Percentiles rank a stretch among this genome's conserved stretches.
phyloP scores from a whole-genome alignment of 2,329 filamentous ascomycete genomes.

The Cercospora nicotianae region DNA sequence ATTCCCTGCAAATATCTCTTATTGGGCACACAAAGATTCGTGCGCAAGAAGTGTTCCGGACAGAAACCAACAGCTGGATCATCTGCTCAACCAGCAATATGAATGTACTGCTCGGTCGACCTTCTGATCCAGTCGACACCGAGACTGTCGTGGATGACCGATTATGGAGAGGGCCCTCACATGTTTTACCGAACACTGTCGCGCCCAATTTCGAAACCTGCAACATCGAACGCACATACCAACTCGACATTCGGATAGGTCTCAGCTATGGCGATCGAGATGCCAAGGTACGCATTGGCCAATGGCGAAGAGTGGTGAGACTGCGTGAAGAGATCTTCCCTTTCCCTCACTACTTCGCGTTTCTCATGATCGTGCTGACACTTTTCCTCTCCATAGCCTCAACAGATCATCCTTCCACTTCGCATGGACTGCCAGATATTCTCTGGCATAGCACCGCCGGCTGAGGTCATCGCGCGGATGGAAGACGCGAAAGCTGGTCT shows the following conservation, averaged over 20 bases:
- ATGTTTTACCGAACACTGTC: slow-evolving; percentile 77
- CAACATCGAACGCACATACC: slow-evolving; percentile 79
- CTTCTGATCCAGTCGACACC: slow-evolving; percentile 58
- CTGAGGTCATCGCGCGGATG: slow-evolving; percentile 70
- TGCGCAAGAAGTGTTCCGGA: slow-evolving; percentile 71
- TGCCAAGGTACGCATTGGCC: slow-evolving; percentile 46
- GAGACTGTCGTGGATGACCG: slow-evolving; percentile 53
- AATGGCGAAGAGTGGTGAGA: slow-evolving; percentile 29
- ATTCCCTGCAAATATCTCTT: slow-evolving; percentile 77
- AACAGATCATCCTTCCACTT: slow-evolving; percentile 75
- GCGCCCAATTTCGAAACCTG: slow-evolving; percentile 85
- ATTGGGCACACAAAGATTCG: slow-evolving; percentile 76
- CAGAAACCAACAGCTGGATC: slow-evolving; percentile 73
- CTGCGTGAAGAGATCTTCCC: neutral
- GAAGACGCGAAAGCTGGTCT: slow-evolving; percentile 34
- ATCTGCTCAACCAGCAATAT: slow-evolving; percentile 72
- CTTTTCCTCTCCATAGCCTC: slow-evolving; percentile 39
- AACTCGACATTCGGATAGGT: slow-evolving; percentile 78
- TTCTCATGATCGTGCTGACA: neutral
- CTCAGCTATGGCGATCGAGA: slow-evolving; percentile 66
- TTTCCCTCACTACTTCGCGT: neutral
- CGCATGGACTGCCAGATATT: slow-evolving; percentile 77
- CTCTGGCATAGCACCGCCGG: slow-evolving; percentile 82
- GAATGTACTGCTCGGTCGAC: slow-evolving; percentile 65
- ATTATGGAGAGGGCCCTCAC: slow-evolving; percentile 64